These are phyloP conservation scores for Pseudozyma tsukubaensis DNA, from an alignment of 1,284 basidiomycete species.

Conservation along the genomic window DNA sequence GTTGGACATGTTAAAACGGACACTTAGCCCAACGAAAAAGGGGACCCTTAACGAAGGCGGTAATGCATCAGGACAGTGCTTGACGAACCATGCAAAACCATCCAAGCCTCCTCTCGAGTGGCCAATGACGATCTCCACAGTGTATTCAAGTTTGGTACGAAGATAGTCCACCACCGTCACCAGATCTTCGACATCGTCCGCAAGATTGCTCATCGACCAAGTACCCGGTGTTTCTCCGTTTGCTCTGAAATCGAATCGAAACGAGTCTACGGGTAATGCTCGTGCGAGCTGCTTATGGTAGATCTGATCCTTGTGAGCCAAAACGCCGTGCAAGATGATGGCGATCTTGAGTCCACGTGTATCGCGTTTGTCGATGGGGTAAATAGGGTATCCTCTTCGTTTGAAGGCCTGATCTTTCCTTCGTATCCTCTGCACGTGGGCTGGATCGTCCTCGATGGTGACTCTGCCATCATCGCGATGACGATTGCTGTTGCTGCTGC, in stretches of 20 bases:
- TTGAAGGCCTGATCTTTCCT: constrained; percentile 34
- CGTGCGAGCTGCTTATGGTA: constrained; percentile 80
- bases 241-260: constrained; percentile 82
- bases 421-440: constrained; percentile 22
- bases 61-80: constrained; percentile 36
- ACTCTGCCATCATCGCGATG: neutral
- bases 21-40: constrained; percentile 72
- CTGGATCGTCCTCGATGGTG: constrained; percentile 28
- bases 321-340: constrained; percentile 59
- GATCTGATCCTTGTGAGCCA: constrained; percentile 75
- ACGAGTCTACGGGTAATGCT: constrained; percentile 79
- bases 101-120: constrained; percentile 42
- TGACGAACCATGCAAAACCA: constrained; percentile 42
- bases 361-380: constrained; percentile 34
- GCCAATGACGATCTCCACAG: constrained; percentile 34
- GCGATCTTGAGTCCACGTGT: constrained; percentile 47
- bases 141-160: constrained; percentile 33
- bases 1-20: constrained; percentile 54
- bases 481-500: neutral
- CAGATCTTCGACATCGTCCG: constrained; percentile 49
- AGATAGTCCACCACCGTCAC: constrained; percentile 36
- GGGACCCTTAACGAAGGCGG: constrained; percentile 61
- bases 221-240: constrained; percentile 44
- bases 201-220: constrained; percentile 40
- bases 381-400: constrained; percentile 24